Evolutionary conservation across 1,284 basidiomycete species (phyloP), one percentile per base, ranked within the genome.

Genomic region (Pyrrhoderma noxium): DNA sequence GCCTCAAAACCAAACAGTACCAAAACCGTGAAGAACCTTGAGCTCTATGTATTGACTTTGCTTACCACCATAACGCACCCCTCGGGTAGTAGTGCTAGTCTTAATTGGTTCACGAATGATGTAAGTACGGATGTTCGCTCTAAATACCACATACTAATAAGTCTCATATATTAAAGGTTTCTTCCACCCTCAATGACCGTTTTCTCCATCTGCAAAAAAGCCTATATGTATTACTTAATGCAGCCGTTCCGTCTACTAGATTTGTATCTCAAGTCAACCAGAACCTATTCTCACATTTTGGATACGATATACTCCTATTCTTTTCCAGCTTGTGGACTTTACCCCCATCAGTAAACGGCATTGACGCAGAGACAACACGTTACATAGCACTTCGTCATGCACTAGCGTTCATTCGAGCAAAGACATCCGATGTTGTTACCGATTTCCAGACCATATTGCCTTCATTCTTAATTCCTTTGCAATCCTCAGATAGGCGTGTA

Each of bases 391-490:
- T 88, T 9, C 66, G 72, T 1, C 87, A 92, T 57, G 76, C 81
- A 9, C 73, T 79, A 2, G 89, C 93, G 0, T 87, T 96, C 57
- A 69, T 89, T 22, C 82, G 92, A 59, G 88, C 90, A 0, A 76
- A 85, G 57, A 73, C 73, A 43, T 62, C 79, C 14, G 62, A 68
- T 34, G 79, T 80, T 22, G 62, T 83, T 0, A 16, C 8, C 8
- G 82, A 98, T 65, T 95, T 94, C 71, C 95, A 98, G 68, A 85
- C 84, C 0, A 72, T 94, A 11, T 62, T 98, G 1, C 94, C 93
- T 0, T 73, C 83, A 0, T 62, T 96, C 9, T 68, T 97, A 1
- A 72, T 86, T 8, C 79, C 81, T 2, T 61, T 95, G 2, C 74
- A 79, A 57, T 73, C 80, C 58, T 52, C 60, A 0, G 76, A 80